Evolutionary conservation across 345 rosid species (phyloP).

Genomic region (Nephelium lappaceum): DNA sequence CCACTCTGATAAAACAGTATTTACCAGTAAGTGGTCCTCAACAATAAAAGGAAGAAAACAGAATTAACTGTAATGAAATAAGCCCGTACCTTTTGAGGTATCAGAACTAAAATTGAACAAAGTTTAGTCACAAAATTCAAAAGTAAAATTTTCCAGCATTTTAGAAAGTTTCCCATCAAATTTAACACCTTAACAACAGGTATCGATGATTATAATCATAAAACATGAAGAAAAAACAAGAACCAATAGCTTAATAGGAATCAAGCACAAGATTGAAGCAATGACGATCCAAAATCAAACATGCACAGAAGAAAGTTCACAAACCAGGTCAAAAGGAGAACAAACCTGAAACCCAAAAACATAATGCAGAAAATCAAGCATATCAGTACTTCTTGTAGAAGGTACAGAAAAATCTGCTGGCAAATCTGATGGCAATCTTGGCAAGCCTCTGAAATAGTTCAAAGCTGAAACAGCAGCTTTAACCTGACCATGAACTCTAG

Average conservation of each 20-base stretch:
- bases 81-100: background rate
- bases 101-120: background rate
- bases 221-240: background rate
- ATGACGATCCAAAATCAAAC: background rate
- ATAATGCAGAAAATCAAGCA: conserved; percentile 86
- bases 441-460: conserved; percentile 68
- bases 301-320: background rate
- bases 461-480: conserved; percentile 77
- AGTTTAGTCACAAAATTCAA: background rate
- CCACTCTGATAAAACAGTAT: background rate
- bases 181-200: background rate
- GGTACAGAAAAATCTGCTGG: conserved; percentile 75
- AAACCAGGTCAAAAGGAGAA: conserved; percentile 16
- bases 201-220: background rate
- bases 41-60: background rate
- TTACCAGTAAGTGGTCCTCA: background rate
- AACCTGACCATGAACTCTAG: conserved; percentile 51
- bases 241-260: background rate
- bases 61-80: background rate
- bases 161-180: background rate
- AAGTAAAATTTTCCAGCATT: background rate
- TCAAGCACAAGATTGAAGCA: background rate
- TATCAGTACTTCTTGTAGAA: conserved; percentile 66
- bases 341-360: conserved; percentile 97
- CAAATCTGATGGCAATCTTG: conserved; percentile 72